Percentiles rank a stretch among this genome's conserved stretches.
Evolutionary conservation across 2,329 filamentous ascomycete species (phyloP).

Genomic region (Rhytidhysteron rufulum): DNA sequence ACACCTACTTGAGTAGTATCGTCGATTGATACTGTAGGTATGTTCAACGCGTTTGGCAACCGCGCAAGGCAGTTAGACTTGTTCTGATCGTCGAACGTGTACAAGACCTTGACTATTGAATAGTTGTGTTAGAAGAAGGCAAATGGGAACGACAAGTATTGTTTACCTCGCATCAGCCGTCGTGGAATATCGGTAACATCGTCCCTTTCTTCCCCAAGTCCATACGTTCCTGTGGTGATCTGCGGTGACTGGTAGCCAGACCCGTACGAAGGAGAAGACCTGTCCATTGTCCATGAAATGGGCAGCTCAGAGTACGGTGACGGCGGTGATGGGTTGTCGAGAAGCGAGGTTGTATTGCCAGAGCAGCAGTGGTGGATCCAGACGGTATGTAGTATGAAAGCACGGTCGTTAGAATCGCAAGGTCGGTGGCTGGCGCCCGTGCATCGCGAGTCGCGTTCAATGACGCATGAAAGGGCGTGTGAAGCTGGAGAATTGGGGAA

Average conservation of each 20-base stretch:
- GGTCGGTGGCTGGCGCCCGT: constrained; percentile 31
- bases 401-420: no score
- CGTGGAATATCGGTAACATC: constrained; percentile 30
- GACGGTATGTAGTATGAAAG: no score
- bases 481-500: not conserved
- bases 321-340: constrained; percentile 1
- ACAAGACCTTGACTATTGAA: constrained; percentile 82
- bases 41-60: constrained; percentile 71
- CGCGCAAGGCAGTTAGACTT: constrained; percentile 87
- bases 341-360: constrained; percentile 14
- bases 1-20: constrained; percentile 79
- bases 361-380: no score
- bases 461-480: constrained; percentile 8
- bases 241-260: constrained; percentile 20
- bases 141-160: constrained; percentile 8
- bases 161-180: constrained; percentile 46
- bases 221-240: constrained; percentile 13
- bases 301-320: constrained; percentile 5
- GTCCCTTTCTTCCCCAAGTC: constrained; percentile 22
- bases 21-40: constrained; percentile 78
- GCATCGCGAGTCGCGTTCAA: constrained; percentile 32
- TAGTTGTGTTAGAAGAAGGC: constrained; percentile 14
- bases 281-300: constrained; percentile 20
- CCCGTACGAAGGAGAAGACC: constrained; percentile 28
- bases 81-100: constrained; percentile 87